A percentile compares a stretch with the other conserved stretches of the same genome.
Evolutionary conservation across 768 basidiomycete species (phyloP).

Genomic region (Daedaleopsis nitida): DNA sequence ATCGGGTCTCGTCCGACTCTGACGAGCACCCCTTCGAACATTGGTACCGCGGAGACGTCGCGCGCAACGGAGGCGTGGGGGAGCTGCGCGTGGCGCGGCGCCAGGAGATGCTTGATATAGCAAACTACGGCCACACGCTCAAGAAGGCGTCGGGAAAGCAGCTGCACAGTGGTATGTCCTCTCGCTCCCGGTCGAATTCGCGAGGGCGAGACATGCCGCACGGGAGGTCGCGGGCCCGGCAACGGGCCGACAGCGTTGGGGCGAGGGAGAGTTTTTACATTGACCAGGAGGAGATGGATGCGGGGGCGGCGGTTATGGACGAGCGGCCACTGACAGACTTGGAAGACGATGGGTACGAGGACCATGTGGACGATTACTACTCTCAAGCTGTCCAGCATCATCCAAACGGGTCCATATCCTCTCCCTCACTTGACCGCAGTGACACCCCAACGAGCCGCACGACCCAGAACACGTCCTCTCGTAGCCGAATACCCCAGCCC

Average conservation of each 20-base stretch:
- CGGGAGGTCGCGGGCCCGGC: constrained; percentile 36
- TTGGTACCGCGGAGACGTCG: constrained; percentile 88
- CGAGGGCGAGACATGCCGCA: constrained; percentile 26
- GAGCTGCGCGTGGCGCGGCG: constrained; percentile 74
- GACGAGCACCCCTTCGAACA: constrained; percentile 86
- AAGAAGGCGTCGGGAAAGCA: constrained; percentile 28
- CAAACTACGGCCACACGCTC: constrained; percentile 76
- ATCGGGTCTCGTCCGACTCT: constrained; percentile 67
- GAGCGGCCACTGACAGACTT: constrained; percentile 77
- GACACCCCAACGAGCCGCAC: constrained; percentile 23
- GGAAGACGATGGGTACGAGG: constrained; percentile 44
- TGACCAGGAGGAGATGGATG: constrained; percentile 54
- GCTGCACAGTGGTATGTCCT: constrained; percentile 13
- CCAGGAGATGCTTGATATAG: constrained; percentile 87
- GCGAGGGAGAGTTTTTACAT: constrained; percentile 66
- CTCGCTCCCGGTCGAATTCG: constrained; percentile 30
- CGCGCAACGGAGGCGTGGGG: constrained; percentile 87
- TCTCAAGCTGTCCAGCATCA: constrained; percentile 15
- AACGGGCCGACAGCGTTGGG: constrained; percentile 67
- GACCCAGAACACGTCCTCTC: constrained; percentile 13
- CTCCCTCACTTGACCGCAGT: constrained; percentile 26
- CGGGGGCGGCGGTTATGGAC: constrained; percentile 62
- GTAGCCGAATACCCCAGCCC: constrained; percentile 25
- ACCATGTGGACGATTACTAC: constrained; percentile 37
- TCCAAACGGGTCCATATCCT: constrained; percentile 23